Percentiles rank a stretch among this genome's conserved stretches.
These are phyloP conservation scores for Tulasnella sp. DNA, from an alignment of 768 basidiomycete species.

Conservation along the genomic window DNA sequence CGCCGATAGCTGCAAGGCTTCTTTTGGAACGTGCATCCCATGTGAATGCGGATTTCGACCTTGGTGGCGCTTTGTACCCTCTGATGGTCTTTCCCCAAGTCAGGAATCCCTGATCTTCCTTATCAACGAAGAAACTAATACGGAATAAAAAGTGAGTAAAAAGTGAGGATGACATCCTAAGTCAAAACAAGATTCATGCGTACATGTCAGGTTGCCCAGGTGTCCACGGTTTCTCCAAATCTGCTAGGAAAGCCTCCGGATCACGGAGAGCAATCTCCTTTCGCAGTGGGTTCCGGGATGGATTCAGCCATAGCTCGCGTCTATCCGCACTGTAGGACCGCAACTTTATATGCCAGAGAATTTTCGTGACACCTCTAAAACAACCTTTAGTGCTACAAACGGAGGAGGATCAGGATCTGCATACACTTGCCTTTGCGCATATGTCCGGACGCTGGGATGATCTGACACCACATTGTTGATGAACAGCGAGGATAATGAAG, in stretches of 20 bases:
- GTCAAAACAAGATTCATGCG: neutral
- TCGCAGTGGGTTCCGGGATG: slow-evolving; percentile 55
- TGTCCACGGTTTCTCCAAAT: slow-evolving; percentile 34
- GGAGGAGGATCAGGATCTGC: neutral
- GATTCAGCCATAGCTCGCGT: slow-evolving; percentile 61
- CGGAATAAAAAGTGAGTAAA: slow-evolving; percentile 23
- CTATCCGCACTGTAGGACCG: slow-evolving; percentile 51
- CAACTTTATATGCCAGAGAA: slow-evolving; percentile 60
- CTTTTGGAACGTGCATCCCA: slow-evolving; percentile 48
- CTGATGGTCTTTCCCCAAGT: slow-evolving; percentile 56
- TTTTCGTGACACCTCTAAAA: slow-evolving; percentile 43
- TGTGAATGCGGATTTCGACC: slow-evolving; percentile 30
- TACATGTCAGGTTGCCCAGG: slow-evolving; percentile 15
- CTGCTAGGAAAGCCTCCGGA: slow-evolving; percentile 39
- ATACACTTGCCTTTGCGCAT: slow-evolving; percentile 52
- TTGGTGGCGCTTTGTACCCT: slow-evolving; percentile 39
- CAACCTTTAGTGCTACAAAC: slow-evolving; percentile 27
- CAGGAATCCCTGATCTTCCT: slow-evolving; percentile 66
- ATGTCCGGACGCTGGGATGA: slow-evolving; percentile 54
- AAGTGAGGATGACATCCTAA: neutral
- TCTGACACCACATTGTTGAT: slow-evolving; percentile 55
- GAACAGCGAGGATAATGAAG: slow-evolving; percentile 51
- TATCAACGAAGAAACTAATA: slow-evolving; percentile 51
- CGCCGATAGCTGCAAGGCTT: slow-evolving; percentile 40
- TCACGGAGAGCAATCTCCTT: slow-evolving; percentile 37